Evolutionary conservation across 2,329 filamentous ascomycete genomes (phyloP).

Genomic region (Pseudocercospora musae): DNA sequence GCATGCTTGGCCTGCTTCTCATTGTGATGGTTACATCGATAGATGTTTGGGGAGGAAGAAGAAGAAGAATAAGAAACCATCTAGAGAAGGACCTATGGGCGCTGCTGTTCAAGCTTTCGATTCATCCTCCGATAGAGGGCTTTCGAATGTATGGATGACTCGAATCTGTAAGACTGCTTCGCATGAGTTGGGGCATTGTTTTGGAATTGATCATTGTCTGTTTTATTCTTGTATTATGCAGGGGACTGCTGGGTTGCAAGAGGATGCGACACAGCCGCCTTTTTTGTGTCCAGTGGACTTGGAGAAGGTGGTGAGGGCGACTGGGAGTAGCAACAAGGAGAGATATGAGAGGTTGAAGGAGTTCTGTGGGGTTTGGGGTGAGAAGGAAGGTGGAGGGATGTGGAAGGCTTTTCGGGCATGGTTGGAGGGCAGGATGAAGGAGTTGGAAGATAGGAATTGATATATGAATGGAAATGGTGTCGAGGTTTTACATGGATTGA

Average conservation of each 20-base stretch:
- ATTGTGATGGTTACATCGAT: constrained; percentile 51
- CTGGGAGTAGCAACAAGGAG: constrained; percentile 30
- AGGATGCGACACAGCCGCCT: constrained; percentile 61
- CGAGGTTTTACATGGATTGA: no score
- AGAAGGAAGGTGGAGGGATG: constrained; percentile 37
- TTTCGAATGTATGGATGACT: constrained; percentile 56
- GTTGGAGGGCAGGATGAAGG: constrained; percentile 33
- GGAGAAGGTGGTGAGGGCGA: constrained; percentile 46
- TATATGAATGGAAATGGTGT: no score
- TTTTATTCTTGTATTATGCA: constrained; percentile 67
- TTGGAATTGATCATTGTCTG: constrained; percentile 64
- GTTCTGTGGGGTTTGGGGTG: constrained; percentile 44
- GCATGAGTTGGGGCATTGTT: constrained; percentile 67
- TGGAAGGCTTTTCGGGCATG: constrained; percentile 49
- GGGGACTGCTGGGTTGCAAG: constrained; percentile 53
- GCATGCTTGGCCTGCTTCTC: constrained; percentile 64
- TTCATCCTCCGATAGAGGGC: neutral
- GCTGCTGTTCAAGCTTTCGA: constrained; percentile 14
- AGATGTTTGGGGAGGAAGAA: constrained; percentile 38
- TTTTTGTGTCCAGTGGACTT: constrained; percentile 61
- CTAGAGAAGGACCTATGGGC: constrained; percentile 11
- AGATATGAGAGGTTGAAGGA: constrained; percentile 41
- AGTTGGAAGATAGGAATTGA: neutral
- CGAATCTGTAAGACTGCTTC: constrained; percentile 56
- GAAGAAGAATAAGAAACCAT: no score